Conservation (phyloP, 768 basidiomycete genomes). For the Lactarius sanguifluus region DNA sequence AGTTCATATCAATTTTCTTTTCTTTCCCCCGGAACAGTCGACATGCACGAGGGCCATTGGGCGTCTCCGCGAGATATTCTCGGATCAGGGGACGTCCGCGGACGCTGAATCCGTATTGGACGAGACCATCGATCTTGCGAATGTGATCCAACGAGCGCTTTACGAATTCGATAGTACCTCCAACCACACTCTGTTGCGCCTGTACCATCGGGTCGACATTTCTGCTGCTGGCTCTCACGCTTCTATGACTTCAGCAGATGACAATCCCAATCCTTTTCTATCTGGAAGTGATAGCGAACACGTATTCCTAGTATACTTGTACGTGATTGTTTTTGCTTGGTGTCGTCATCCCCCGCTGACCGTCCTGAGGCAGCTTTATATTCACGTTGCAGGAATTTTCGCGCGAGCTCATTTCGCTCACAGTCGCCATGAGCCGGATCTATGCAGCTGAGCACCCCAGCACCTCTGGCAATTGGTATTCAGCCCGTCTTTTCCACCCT, state of each 20-base stretch:
- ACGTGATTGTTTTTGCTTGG: constrained; percentile 36
- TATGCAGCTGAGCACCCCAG: constrained; percentile 62
- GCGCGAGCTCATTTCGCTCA: constrained; percentile 73
- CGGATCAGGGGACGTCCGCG: constrained; percentile 40
- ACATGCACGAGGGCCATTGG: constrained; percentile 61
- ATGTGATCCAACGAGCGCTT: constrained; percentile 66
- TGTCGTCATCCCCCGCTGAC: constrained; percentile 9
- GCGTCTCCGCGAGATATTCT: constrained; percentile 65
- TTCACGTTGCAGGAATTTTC: constrained; percentile 96
- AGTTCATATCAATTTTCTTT: not conserved
- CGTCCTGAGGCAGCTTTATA: constrained; percentile 64
- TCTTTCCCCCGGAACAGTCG: constrained; percentile 41
- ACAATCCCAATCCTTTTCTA: constrained; percentile 41
- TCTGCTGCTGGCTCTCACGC: constrained; percentile 29
- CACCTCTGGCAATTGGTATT: constrained; percentile 32
- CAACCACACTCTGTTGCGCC: constrained; percentile 75
- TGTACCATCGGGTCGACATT: constrained; percentile 58
- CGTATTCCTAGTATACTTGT: constrained; percentile 92
- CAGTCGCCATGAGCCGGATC: constrained; percentile 82
- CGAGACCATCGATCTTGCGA: constrained; percentile 64
- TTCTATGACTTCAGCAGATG: constrained; percentile 32
- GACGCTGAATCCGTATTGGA: constrained; percentile 46
- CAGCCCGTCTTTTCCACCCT: constrained; percentile 33
- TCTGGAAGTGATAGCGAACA: constrained; percentile 67
- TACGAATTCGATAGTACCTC: constrained; percentile 79